phyloP scores from a whole-genome alignment of 208 protist species.

The Naegleria lovaniensis region DNA sequence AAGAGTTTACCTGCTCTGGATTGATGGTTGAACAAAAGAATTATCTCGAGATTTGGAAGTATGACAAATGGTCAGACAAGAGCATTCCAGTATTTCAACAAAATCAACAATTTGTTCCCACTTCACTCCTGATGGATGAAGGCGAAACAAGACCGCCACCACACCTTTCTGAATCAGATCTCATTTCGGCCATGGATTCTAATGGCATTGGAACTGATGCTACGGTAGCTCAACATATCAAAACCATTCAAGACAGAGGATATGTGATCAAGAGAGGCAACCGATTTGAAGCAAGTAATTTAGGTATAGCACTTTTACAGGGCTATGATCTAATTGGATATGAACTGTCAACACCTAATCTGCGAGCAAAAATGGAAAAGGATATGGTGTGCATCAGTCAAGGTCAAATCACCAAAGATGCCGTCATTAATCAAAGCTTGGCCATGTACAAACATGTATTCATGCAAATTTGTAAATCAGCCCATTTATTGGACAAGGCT shows the following conservation, averaged over 20 bases:
- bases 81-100: conserved; percentile 78
- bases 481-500: background rate
- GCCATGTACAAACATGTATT: conserved; percentile 69
- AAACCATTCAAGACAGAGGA: conserved; percentile 83
- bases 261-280: conserved; percentile 72
- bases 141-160: conserved; percentile 78
- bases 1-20: conserved; percentile 72
- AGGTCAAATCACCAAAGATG: conserved; percentile 62
- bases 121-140: conserved; percentile 62
- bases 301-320: conserved; percentile 88
- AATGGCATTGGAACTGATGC: conserved; percentile 97
- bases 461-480: conserved; percentile 41
- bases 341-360: conserved; percentile 71
- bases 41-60: conserved; percentile 83
- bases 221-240: conserved; percentile 96
- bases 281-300: conserved; percentile 74
- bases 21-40: conserved; percentile 78
- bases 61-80: conserved; percentile 56
- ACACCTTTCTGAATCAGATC: conserved; percentile 92
- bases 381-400: conserved; percentile 73
- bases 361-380: conserved; percentile 83
- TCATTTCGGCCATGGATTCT: conserved; percentile 95
- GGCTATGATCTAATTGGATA: conserved; percentile 90
- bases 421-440: conserved; percentile 67
- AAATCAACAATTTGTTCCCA: conserved; percentile 78